These are phyloP conservation scores for Scutellaria minor DNA, from an alignment of 257 asterid species.

Conservation along the genomic window DNA sequence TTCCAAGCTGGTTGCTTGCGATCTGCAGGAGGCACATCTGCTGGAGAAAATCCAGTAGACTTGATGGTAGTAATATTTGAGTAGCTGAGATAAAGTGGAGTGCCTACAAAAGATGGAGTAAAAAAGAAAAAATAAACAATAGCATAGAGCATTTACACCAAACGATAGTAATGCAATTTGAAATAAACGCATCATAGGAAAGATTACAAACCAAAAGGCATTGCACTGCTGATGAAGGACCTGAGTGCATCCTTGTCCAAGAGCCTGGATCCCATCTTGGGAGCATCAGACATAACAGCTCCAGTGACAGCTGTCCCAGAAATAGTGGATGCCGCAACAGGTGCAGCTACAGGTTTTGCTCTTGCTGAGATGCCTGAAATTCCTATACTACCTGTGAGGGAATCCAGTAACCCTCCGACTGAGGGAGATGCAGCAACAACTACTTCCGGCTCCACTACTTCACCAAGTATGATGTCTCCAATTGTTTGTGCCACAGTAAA, in stretches of 20 bases:
- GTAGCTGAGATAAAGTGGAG: conserved; percentile 88
- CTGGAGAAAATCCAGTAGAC: conserved; percentile 75
- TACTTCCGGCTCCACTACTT: conserved; percentile 84
- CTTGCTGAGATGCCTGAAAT: conserved; percentile 82
- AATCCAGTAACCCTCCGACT: conserved; percentile 93
- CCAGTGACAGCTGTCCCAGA: conserved; percentile 71
- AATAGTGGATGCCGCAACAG: conserved; percentile 74
- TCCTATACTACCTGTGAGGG: conserved; percentile 95
- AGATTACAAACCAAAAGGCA: conserved; percentile 93
- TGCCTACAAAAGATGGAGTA: conserved; percentile 52
- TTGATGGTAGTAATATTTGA: conserved; percentile 75
- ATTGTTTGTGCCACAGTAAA: conserved; percentile 74
- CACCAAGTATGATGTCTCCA: conserved; percentile 86
- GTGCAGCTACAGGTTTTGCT: conserved; percentile 83
- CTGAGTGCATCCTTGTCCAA: conserved; percentile 88
- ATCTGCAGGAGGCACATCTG: conserved; percentile 85
- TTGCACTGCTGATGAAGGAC: conserved; percentile 77
- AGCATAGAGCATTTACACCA: conserved; percentile 13
- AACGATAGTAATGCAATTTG: neutral
- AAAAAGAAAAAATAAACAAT: conserved; percentile 27
- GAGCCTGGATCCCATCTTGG: conserved; percentile 79
- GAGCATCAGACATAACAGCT: conserved; percentile 67
- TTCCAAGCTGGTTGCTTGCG: conserved; percentile 98
- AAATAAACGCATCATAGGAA: conserved; percentile 31
- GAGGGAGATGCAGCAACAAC: conserved; percentile 77